A percentile compares a stretch with the other conserved stretches of the same genome.
Conservation (phyloP, 768 basidiomycete species). For the Lentinula raphanica region DNA sequence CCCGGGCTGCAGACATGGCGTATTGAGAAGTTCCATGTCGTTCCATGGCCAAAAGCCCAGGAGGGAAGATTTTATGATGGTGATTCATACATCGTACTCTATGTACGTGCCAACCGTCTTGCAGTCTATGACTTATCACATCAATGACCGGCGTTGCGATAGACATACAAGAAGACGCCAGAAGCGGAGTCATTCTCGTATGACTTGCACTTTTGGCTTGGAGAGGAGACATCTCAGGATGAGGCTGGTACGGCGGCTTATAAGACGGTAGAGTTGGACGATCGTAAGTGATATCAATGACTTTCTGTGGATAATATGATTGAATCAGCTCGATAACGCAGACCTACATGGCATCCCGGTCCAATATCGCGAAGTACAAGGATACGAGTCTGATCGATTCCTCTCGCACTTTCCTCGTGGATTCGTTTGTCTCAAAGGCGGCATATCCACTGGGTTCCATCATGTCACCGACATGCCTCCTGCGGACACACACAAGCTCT, state of each 20-base stretch:
- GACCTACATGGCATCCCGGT: conserved; percentile 53
- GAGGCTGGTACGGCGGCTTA: conserved; percentile 55
- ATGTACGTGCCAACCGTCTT: conserved; percentile 37
- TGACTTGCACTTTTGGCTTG: conserved; percentile 65
- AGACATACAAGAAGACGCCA: conserved; percentile 57
- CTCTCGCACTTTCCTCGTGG: conserved; percentile 41
- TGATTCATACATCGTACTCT: conserved; percentile 61
- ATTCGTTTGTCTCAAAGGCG: conserved; percentile 42
- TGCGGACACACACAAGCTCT: conserved; percentile 42
- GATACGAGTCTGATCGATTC: conserved; percentile 48
- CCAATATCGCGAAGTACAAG: conserved; percentile 60
- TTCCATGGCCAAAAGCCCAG: conserved; percentile 47
- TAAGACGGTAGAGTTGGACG: conserved; percentile 64
- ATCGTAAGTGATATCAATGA: conserved; percentile 36
- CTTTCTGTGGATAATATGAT: background rate
- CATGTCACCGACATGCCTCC: conserved; percentile 41
- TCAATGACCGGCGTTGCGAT: background rate
- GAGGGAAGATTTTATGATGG: conserved; percentile 58
- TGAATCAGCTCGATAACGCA: conserved; percentile 14
- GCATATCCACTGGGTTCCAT: conserved; percentile 47
- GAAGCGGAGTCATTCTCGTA: conserved; percentile 43
- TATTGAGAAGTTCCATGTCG: conserved; percentile 51
- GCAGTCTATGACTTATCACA: background rate
- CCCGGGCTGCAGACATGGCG: conserved; percentile 53
- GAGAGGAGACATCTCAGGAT: conserved; percentile 52